Evolutionary conservation across 768 basidiomycete species (phyloP), one percentile per base, ranked within the genome.

Genomic region (Lentinula raphanica): DNA sequence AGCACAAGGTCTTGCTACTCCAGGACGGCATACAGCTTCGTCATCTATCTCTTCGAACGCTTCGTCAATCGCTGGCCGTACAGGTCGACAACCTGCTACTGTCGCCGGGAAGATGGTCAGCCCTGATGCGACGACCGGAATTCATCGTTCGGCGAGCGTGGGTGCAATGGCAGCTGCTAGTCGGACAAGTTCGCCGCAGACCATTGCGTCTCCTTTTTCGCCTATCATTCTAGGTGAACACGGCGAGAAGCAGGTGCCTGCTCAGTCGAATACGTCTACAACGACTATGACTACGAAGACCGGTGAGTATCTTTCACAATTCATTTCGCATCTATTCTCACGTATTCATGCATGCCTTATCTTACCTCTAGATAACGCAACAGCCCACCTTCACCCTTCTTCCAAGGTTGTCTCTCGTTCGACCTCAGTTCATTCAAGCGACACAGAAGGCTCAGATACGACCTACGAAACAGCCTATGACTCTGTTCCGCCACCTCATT

Each of bases 131-230:
- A n/a, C n/a, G n/a, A n/a, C 42, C 23, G 42, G 42, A 23, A 21
- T 21, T 23, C 8, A 44, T 23, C 17, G 42, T 23, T 9, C 9
- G 23, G 21, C 42, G 21, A 44, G 6, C 32, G 32, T 13, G 13
- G 32, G 32, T 35, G 32, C 9, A 8, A 35, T 0, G 6, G 21
- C 42, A 19, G 19, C 42, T 21, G 42, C 12, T 11, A 44, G 42
- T 44, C 42, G 21, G 42, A 44, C 42, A 21, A 44, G 19, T 23
- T 44, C 42, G 12, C 42, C 42, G 19, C 42, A 40, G 15, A 40
- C 40, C 3, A 56, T 56, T 12, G 44, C 54, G n/a, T 56, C 54
- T 13, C 54, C 54, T 4, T 56, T 56, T 28, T 56, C 54, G 25
- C 54, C 54, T 42, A 56, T 56, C 12, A 40, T 56, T 39, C 21